Percentiles rank a stretch among this genome's conserved stretches.
Evolutionary conservation across 2,329 filamentous ascomycete species (phyloP).

Genomic region (Cordyceps javanica): DNA sequence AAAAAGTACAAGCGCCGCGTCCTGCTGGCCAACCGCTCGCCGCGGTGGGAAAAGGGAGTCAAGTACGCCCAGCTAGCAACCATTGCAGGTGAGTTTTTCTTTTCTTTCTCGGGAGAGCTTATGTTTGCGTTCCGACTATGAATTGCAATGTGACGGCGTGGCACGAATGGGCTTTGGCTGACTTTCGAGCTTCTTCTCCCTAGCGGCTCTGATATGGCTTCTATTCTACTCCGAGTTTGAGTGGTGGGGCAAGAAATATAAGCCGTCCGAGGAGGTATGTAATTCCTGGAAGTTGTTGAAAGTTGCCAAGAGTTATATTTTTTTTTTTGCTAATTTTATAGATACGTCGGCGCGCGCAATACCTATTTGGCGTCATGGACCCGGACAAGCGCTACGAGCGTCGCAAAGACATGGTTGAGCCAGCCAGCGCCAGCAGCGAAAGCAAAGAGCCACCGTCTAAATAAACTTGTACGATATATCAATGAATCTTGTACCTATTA

Average conservation of each 20-base stretch:
- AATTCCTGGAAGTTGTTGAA: too few relatives aligned
- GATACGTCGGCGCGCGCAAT: conserved; percentile 31
- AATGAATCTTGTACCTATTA: conserved; percentile 24
- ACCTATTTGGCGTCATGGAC: conserved; percentile 35
- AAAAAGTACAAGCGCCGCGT: conserved; percentile 70
- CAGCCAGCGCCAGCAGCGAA: conserved; percentile 14
- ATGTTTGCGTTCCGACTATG: neutral
- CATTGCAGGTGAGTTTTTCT: conserved; percentile 45
- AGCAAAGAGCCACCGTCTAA: conserved; percentile 21
- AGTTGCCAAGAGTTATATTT: too few relatives aligned
- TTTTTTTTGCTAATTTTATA: conserved; percentile 15
- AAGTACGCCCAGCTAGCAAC: conserved; percentile 58
- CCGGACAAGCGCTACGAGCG: conserved; percentile 37
- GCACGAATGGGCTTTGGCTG: neutral
- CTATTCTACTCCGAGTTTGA: conserved; percentile 39
- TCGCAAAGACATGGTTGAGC: conserved; percentile 31
- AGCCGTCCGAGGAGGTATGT: conserved; percentile 35
- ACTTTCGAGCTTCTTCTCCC: neutral
- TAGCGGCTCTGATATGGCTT: conserved; percentile 32
- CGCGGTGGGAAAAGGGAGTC: conserved; percentile 58
- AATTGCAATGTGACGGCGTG: neutral
- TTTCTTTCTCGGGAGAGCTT: too few relatives aligned
- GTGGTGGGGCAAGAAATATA: conserved; percentile 37
- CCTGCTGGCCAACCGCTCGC: conserved; percentile 53
- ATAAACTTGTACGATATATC: conserved; percentile 21